Evolutionary conservation across 768 basidiomycete genomes (phyloP).

Genomic region (Leucocoprinus birnbaumii): DNA sequence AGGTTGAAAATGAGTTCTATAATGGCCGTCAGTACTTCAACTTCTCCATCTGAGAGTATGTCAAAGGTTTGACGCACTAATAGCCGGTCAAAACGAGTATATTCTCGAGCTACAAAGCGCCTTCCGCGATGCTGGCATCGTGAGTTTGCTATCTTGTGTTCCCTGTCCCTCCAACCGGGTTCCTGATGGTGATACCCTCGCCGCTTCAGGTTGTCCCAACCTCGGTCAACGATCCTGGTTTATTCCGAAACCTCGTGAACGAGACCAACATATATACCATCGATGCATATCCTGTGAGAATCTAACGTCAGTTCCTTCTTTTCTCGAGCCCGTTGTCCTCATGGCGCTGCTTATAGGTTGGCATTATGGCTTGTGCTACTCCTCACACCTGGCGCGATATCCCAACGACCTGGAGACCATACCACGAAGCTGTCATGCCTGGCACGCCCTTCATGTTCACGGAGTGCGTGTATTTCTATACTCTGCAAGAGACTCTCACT

Average conservation of each 20-base stretch:
- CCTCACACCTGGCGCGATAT: slow-evolving; percentile 1
- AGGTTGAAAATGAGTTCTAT: slow-evolving; percentile 1
- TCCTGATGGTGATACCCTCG: neutral
- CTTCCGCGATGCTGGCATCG: neutral
- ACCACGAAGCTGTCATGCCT: slow-evolving; percentile 1
- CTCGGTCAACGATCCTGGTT: neutral
- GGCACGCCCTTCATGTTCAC: slow-evolving; percentile 1
- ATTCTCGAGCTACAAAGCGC: neutral
- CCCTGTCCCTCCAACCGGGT: neutral
- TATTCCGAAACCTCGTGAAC: neutral
- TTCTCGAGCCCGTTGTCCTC: neutral
- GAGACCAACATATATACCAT: neutral
- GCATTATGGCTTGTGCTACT: neutral
- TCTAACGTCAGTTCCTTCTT: neutral
- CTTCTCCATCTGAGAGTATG: neutral
- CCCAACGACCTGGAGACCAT: neutral
- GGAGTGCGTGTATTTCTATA: neutral
- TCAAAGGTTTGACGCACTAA: neutral
- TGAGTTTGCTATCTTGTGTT: neutral
- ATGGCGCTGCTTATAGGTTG: neutral
- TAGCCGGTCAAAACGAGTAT: slow-evolving; percentile 1
- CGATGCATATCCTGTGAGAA: neutral
- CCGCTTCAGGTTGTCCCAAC: neutral
- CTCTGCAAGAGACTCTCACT: neutral
- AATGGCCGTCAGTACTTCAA: neutral